Conservation (phyloP, 306 rosid species). For the Argentina anserina region DNA sequence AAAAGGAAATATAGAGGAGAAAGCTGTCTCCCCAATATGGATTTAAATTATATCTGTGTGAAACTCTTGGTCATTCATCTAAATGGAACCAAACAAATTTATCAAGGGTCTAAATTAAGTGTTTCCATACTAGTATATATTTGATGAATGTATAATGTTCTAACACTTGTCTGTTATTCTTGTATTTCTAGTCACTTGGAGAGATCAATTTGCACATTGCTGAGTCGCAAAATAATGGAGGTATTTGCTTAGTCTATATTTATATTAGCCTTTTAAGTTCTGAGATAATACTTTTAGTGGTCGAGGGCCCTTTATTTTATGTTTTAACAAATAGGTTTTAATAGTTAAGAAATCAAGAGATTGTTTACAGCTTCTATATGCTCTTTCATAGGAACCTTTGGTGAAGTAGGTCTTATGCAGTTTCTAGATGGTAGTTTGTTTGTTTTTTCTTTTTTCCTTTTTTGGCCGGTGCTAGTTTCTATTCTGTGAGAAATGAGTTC, state of each 20-base stretch:
- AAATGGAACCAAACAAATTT: not conserved
- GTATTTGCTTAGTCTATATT: slow-evolving; percentile 44
- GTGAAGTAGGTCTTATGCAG: not conserved
- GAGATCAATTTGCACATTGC: slow-evolving; percentile 70
- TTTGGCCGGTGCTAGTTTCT: not conserved
- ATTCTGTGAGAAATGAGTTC: not conserved
- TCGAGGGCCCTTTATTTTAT: slow-evolving; percentile 10
- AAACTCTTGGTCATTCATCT: not conserved
- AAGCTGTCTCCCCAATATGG: not conserved
- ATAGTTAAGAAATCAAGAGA: too few species aligned
- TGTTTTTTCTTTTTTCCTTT: not conserved
- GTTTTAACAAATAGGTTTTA: too few species aligned
- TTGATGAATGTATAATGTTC: slow-evolving; percentile 15
- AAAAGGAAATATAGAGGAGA: not conserved
- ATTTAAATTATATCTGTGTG: not conserved
- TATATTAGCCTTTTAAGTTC: not conserved
- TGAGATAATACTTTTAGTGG: slow-evolving; percentile 20
- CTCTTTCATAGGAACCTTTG: not conserved
- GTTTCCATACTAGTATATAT: not conserved
- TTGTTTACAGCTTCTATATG: not conserved
- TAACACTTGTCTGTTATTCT: slow-evolving; percentile 32
- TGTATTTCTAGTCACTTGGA: slow-evolving; percentile 64
- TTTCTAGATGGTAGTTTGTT: not conserved
- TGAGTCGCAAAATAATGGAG: slow-evolving; percentile 84
- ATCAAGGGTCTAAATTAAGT: not conserved